These are phyloP conservation scores for Russula griseocarnosa DNA, from an alignment of 768 basidiomycete species.

Conservation along the genomic window DNA sequence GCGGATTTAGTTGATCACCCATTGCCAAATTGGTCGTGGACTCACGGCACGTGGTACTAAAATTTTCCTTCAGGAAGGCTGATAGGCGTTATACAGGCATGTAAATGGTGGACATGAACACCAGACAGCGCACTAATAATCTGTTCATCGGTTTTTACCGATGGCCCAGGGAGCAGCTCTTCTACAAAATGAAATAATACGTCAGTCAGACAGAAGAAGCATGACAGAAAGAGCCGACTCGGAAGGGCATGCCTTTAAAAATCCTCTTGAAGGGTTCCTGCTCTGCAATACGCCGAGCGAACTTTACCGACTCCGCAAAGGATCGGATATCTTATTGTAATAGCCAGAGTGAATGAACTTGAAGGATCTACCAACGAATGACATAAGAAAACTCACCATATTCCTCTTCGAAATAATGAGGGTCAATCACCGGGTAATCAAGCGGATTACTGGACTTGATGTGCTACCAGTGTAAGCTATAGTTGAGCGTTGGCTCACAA, in stretches of 20 bases:
- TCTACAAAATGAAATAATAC: not conserved
- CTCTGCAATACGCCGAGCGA: conserved; percentile 24
- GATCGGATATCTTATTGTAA: conserved; percentile 12
- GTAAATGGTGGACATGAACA: not conserved
- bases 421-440: conserved; percentile 24
- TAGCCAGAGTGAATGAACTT: not conserved
- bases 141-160: conserved; percentile 22
- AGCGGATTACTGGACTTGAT: conserved; percentile 22
- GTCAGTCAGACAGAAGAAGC: not conserved
- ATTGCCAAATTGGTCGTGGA: too few relatives aligned
- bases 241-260: conserved; percentile 9
- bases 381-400: conserved; percentile 16
- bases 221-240: not conserved
- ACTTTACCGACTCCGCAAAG: conserved; percentile 29
- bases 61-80: conserved; percentile 10
- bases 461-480: conserved; percentile 24
- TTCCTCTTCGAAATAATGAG: conserved; percentile 28
- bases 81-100: not conserved
- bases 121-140: conserved; percentile 11
- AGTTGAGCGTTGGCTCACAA: not conserved
- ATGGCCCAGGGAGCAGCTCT: conserved; percentile 21
- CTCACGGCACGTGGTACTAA: conserved; percentile 13
- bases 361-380: not conserved
- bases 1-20: not conserved
- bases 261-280: conserved; percentile 28